Percentiles rank a stretch among this genome's conserved stretches.
Conservation (phyloP, 2,329 filamentous ascomycete genomes). For the Nigrospora sphaerica region DNA sequence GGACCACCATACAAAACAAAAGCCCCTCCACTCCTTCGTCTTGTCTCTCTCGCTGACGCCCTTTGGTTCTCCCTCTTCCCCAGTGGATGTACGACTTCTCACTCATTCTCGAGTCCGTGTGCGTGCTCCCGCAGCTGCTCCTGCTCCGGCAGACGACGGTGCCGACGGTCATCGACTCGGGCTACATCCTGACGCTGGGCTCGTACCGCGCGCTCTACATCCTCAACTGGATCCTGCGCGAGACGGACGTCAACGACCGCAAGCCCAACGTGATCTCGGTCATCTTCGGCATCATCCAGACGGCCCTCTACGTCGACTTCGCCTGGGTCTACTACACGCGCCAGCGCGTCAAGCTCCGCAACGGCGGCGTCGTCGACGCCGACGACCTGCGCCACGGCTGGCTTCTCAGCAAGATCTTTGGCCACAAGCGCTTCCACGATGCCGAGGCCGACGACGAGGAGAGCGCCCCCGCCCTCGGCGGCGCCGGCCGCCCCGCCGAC, state of each 20-base stretch:
- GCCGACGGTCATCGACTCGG: slow-evolving; percentile 94
- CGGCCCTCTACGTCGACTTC: slow-evolving; percentile 85
- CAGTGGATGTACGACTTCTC: slow-evolving; percentile 84
- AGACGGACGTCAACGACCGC: slow-evolving; percentile 48
- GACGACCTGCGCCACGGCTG: slow-evolving; percentile 84
- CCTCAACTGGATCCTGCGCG: slow-evolving; percentile 79
- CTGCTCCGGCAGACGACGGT: slow-evolving; percentile 91
- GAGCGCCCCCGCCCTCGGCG: slow-evolving; percentile 40
- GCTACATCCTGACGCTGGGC: slow-evolving; percentile 82
- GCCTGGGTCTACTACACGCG: slow-evolving; percentile 95
- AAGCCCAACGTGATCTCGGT: slow-evolving; percentile 66
- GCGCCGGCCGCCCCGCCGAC: slow-evolving; percentile 15
- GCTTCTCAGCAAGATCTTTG: slow-evolving; percentile 73
- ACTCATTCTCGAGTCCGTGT: slow-evolving; percentile 84
- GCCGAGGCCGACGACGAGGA: slow-evolving; percentile 56
- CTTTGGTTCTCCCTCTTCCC: background rate
- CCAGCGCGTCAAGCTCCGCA: slow-evolving; percentile 87
- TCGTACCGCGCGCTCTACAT: slow-evolving; percentile 86
- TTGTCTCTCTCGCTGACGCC: slow-evolving; percentile 9
- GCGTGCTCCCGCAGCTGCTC: slow-evolving; percentile 83
- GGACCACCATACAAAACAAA: background rate
- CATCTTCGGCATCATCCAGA: slow-evolving; percentile 85
- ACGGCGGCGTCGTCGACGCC: slow-evolving; percentile 80
- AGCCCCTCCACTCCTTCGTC: background rate
- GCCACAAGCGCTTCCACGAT: slow-evolving; percentile 43